Percentiles rank a stretch among this genome's conserved stretches.
These are phyloP conservation scores for Chalciporus sp. DNA, from an alignment of 1,284 basidiomycete genomes.

Conservation along the genomic window DNA sequence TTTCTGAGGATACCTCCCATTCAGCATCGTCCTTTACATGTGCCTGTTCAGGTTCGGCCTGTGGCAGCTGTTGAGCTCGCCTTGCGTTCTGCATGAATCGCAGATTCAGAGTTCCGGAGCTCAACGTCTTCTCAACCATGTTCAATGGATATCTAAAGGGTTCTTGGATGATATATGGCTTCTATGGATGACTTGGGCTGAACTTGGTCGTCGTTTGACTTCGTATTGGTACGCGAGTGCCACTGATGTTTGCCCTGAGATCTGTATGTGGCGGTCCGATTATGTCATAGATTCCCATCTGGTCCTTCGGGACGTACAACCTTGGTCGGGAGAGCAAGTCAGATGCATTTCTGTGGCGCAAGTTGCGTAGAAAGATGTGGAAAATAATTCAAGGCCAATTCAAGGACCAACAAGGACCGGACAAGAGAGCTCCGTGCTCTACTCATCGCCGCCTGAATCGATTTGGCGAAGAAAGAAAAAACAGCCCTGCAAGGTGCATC, in stretches of 20 bases:
- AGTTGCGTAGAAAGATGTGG: background rate
- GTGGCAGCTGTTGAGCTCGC: conserved; percentile 52
- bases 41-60: conserved; percentile 54
- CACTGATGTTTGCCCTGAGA: background rate
- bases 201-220: background rate
- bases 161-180: background rate
- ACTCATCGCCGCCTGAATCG: background rate
- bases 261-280: conserved; percentile 5
- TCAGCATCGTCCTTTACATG: conserved; percentile 67
- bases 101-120: conserved; percentile 66
- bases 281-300: conserved; percentile 29
- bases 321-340: background rate
- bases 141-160: conserved; percentile 1
- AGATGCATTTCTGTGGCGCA: conserved; percentile 17
- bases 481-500: background rate
- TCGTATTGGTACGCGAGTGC: background rate
- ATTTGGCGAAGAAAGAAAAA: background rate
- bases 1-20: conserved; percentile 65
- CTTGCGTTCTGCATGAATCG: conserved; percentile 79
- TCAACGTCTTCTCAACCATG: conserved; percentile 62
- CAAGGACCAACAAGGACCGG: background rate
- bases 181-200: background rate
- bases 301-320: background rate
- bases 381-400: background rate
- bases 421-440: conserved; percentile 4